Evolutionary conservation across 2,329 filamentous ascomycete species (phyloP).

Genomic region (Phoma sp.): DNA sequence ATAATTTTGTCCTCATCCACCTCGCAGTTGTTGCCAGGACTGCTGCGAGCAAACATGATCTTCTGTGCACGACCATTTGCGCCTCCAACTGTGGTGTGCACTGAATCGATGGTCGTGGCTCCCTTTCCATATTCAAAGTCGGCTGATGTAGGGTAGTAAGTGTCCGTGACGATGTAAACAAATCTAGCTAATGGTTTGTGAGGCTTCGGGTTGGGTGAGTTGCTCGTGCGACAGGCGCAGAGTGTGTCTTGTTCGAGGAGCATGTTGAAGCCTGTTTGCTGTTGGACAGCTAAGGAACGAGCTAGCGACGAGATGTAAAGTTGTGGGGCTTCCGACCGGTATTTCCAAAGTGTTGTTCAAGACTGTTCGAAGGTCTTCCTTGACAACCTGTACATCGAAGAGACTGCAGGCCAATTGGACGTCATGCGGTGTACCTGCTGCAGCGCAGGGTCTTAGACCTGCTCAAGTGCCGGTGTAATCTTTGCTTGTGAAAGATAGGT

Average conservation of each 20-base stretch:
- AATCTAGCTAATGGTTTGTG: neutral
- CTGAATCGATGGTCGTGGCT: neutral
- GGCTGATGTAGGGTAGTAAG: neutral
- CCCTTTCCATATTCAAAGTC: neutral
- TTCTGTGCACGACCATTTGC: neutral
- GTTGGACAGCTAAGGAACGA: neutral
- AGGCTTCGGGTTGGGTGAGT: neutral
- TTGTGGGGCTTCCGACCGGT: neutral
- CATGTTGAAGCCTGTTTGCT: neutral
- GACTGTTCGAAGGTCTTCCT: neutral
- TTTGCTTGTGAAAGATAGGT: neutral
- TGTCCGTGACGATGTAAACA: neutral
- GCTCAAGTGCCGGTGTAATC: neutral
- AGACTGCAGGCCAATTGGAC: neutral
- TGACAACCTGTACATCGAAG: slow-evolving; percentile 1
- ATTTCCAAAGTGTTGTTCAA: neutral
- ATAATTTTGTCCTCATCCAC: slow-evolving; percentile 34
- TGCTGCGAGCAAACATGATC: slow-evolving; percentile 5
- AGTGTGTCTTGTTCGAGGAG: neutral
- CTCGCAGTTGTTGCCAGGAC: slow-evolving; percentile 17
- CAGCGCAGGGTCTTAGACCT: neutral
- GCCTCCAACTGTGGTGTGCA: neutral
- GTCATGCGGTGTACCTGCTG: slow-evolving; percentile 6
- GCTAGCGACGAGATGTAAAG: neutral
- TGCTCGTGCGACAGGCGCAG: neutral